These are phyloP conservation scores for Globisporangium spinosum DNA, from an alignment of 352 stramenopile genomes.

Conservation along the genomic window DNA sequence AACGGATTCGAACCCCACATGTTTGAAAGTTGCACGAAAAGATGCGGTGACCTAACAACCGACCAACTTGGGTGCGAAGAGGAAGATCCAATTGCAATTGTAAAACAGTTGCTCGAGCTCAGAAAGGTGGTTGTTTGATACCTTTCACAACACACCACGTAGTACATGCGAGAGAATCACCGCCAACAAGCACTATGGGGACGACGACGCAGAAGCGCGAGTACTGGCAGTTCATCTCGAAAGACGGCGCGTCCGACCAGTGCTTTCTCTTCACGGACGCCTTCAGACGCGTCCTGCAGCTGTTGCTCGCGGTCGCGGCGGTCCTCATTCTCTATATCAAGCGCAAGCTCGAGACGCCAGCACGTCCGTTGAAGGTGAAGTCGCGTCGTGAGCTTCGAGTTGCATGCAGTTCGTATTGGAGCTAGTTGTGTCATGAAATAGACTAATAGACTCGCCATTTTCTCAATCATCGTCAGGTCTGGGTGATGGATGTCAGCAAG, in stretches of 20 bases:
- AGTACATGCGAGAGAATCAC: not conserved
- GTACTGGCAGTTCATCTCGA: slow-evolving; percentile 19
- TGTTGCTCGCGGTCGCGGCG: slow-evolving; percentile 44
- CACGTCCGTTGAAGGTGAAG: slow-evolving; percentile 47
- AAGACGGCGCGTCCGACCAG: slow-evolving; percentile 29
- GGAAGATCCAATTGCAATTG: not conserved
- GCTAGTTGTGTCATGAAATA: not conserved
- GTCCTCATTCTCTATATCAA: slow-evolving; percentile 75
- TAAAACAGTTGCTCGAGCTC: not conserved
- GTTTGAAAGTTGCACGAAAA: not conserved
- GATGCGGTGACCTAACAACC: not conserved
- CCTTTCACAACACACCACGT: not conserved
- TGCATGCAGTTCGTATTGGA: not conserved
- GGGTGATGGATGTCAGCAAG: slow-evolving; percentile 67
- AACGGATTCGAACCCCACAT: not conserved
- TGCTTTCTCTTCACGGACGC: slow-evolving; percentile 73
- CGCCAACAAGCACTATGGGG: not conserved
- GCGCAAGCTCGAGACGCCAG: slow-evolving; percentile 69
- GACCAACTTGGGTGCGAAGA: not conserved
- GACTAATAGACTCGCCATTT: not conserved
- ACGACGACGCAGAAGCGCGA: not conserved
- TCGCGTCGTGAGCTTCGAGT: not conserved
- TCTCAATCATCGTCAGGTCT: slow-evolving; percentile 32
- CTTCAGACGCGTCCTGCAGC: slow-evolving; percentile 54
- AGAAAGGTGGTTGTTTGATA: not conserved